Percentiles rank a stretch among this genome's conserved stretches.
These are phyloP conservation scores for Leptosphaerulina australis DNA, from an alignment of 2,329 filamentous ascomycete species.

Conservation along the genomic window DNA sequence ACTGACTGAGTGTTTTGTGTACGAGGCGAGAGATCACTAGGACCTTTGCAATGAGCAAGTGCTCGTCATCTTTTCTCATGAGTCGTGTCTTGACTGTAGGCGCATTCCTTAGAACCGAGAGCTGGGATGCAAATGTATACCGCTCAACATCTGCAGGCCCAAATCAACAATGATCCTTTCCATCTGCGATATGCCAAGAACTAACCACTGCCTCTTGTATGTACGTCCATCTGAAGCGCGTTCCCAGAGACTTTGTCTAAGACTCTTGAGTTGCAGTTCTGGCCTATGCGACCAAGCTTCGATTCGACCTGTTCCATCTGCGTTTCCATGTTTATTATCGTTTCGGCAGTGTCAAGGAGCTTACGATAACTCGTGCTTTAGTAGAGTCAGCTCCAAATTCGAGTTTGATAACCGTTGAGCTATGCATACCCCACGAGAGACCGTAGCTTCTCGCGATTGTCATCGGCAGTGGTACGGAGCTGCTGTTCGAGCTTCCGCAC, in stretches of 20 bases:
- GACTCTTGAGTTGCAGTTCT: constrained; percentile 74
- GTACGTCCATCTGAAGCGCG: constrained; percentile 59
- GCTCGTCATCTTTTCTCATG: constrained; percentile 58
- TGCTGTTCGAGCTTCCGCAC: constrained; percentile 69
- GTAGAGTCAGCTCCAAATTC: constrained; percentile 5
- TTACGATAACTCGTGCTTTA: constrained; percentile 76
- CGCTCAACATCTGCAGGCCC: constrained; percentile 49
- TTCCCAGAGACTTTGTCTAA: constrained; percentile 69
- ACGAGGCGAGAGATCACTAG: constrained; percentile 77
- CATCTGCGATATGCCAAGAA: constrained; percentile 15
- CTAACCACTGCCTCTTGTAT: constrained; percentile 51
- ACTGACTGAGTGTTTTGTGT: constrained; percentile 71
- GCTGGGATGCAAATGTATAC: constrained; percentile 60
- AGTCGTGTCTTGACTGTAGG: constrained; percentile 60
- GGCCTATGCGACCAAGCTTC: constrained; percentile 73
- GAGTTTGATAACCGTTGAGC: not conserved
- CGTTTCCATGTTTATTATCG: constrained; percentile 86
- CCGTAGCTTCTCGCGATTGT: constrained; percentile 69
- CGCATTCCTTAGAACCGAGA: constrained; percentile 63
- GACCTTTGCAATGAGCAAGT: constrained; percentile 65
- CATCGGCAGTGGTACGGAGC: constrained; percentile 65
- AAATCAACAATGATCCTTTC: constrained; percentile 21
- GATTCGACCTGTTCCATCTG: constrained; percentile 78
- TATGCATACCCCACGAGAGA: constrained; percentile 66
- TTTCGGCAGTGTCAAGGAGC: constrained; percentile 87